Conservation (phyloP, 2,329 filamentous ascomycete genomes). For the Fusarium xyrophilum region DNA sequence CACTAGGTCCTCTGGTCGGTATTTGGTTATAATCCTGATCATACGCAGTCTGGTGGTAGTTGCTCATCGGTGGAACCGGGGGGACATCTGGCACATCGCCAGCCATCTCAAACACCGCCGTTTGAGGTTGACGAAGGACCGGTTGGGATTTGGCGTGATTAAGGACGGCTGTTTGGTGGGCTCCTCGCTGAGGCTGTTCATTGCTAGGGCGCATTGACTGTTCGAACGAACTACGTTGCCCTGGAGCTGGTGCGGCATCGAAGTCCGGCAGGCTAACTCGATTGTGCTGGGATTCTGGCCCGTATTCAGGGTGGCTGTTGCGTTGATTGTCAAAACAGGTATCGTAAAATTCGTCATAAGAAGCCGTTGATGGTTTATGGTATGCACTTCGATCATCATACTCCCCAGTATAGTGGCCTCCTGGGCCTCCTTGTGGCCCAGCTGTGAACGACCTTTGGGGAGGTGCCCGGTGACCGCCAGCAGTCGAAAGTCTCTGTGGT, state of each 20-base stretch:
- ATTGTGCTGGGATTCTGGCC: conserved; percentile 27
- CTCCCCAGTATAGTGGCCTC: conserved; percentile 43
- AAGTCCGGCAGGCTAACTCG: conserved; percentile 51
- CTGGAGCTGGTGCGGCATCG: conserved; percentile 47
- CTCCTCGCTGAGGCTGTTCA: conserved; percentile 57
- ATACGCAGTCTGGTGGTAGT: conserved; percentile 43
- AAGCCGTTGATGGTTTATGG: conserved; percentile 45
- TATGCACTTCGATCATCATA: conserved; percentile 44
- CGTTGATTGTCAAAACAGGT: conserved; percentile 57
- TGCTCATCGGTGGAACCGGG: conserved; percentile 31
- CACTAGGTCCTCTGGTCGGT: conserved; percentile 44
- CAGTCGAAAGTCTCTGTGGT: conserved; percentile 63
- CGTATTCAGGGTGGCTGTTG: conserved; percentile 40
- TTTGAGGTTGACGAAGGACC: conserved; percentile 67
- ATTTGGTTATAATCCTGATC: conserved; percentile 37
- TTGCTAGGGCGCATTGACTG: conserved; percentile 52
- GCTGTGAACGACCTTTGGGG: conserved; percentile 60
- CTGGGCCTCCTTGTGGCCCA: conserved; percentile 49
- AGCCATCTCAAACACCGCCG: conserved; percentile 77
- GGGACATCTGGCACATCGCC: conserved; percentile 66
- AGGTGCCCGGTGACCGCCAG: conserved; percentile 59
- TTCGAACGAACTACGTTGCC: conserved; percentile 55
- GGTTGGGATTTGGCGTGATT: conserved; percentile 72
- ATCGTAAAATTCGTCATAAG: conserved; percentile 62
- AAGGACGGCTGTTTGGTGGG: conserved; percentile 60